Conservation (phyloP, 306 rosid genomes). For the Lupinus albus region DNA sequence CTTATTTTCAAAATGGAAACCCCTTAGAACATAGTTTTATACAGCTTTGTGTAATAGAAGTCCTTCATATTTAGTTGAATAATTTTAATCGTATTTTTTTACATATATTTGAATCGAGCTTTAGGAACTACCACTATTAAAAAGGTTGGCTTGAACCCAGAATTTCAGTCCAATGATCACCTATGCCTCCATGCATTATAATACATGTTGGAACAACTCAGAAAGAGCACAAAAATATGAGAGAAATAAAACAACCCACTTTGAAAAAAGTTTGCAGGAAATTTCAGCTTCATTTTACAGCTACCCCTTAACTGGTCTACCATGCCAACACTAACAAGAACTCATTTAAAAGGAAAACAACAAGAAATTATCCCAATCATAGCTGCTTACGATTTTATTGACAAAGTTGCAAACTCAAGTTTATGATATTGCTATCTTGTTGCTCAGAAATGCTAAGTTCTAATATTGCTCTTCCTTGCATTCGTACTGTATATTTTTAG, state of each 20-base stretch:
- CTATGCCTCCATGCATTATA: neutral
- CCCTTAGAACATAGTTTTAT: neutral
- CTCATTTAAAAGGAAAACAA: slow-evolving; percentile 6
- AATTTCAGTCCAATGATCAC: neutral
- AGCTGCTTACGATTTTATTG: neutral
- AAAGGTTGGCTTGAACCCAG: neutral
- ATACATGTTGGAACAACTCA: neutral
- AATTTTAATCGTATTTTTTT: neutral
- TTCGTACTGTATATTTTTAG: no score
- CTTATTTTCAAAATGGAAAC: neutral
- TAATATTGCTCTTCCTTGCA: neutral
- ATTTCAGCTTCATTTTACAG: neutral
- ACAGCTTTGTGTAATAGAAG: neutral
- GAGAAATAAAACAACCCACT: neutral
- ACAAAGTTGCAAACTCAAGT: neutral
- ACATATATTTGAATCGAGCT: neutral
- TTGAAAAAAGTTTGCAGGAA: neutral
- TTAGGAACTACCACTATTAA: neutral
- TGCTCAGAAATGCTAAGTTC: neutral
- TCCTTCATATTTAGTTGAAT: neutral
- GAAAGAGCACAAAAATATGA: neutral
- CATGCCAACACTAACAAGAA: slow-evolving; percentile 4
- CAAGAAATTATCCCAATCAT: neutral
- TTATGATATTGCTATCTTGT: neutral
- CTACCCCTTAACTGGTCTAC: neutral